Conservation (phyloP, 2,329 filamentous ascomycete species). For the Pseudocercospora eumusae region DNA sequence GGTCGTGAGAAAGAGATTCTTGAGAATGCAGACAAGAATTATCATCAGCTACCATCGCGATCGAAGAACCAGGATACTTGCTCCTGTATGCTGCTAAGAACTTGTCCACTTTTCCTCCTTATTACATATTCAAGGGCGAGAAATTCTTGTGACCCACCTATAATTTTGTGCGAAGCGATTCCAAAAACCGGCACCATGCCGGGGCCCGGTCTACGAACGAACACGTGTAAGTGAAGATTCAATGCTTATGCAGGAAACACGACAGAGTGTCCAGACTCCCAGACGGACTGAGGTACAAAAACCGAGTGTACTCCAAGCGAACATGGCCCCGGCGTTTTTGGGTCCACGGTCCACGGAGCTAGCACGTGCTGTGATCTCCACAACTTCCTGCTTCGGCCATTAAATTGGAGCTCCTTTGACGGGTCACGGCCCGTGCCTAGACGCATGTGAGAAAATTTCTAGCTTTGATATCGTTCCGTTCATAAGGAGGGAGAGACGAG, state of each 20-base stretch:
- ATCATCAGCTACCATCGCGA: background rate
- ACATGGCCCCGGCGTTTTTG: constrained; percentile 5
- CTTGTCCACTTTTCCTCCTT: constrained; percentile 6
- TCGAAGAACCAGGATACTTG: constrained; percentile 1
- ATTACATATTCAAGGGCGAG: background rate
- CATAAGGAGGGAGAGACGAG: background rate
- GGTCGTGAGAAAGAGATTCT: background rate
- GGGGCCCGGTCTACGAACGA: too few species aligned
- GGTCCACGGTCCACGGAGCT: constrained; percentile 10
- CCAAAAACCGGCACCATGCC: constrained; percentile 16
- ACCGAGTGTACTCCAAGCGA: constrained; percentile 17
- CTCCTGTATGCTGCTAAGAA: constrained; percentile 9
- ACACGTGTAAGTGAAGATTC: too few species aligned
- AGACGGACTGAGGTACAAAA: constrained; percentile 17
- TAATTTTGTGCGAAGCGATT: constrained; percentile 8
- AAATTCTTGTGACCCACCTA: constrained; percentile 9
- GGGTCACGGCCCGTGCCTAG: constrained; percentile 11
- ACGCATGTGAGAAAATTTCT: constrained; percentile 12
- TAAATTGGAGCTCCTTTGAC: constrained; percentile 8
- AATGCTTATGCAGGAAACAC: too few species aligned
- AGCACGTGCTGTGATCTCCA: constrained; percentile 10
- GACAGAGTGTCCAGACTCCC: constrained; percentile 1
- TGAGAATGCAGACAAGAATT: background rate
- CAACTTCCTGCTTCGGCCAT: background rate
- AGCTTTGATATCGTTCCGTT: background rate